Percentiles rank a stretch among this genome's conserved stretches.
phyloP scores from a whole-genome alignment of 2,329 filamentous ascomycete species.

The Pezicula neosporulosa region DNA sequence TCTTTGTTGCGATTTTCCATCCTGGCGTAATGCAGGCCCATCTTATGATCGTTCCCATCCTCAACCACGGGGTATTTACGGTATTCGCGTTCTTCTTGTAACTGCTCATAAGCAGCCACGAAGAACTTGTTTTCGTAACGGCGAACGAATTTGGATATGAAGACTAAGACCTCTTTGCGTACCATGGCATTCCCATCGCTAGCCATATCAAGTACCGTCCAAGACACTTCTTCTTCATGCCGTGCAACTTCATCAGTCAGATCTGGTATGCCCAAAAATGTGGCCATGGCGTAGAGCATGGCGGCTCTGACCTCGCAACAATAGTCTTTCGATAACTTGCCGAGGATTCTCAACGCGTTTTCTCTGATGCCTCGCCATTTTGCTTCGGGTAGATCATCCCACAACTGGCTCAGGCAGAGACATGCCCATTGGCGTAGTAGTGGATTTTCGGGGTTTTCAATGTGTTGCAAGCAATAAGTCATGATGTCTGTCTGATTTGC shows the following conservation, averaged over 20 bases:
- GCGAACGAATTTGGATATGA: slow-evolving; percentile 86
- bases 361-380: slow-evolving; percentile 95
- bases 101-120: slow-evolving; percentile 86
- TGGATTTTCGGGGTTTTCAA: slow-evolving; percentile 82
- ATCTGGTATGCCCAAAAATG: slow-evolving; percentile 90
- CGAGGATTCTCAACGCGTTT: slow-evolving; percentile 60
- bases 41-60: slow-evolving; percentile 55
- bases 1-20: slow-evolving; percentile 53
- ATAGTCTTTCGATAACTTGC: slow-evolving; percentile 78
- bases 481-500: slow-evolving; percentile 90
- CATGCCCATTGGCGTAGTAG: slow-evolving; percentile 93
- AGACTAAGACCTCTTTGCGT: slow-evolving; percentile 87
- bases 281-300: slow-evolving; percentile 90
- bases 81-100: slow-evolving; percentile 78
- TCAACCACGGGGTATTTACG: slow-evolving; percentile 52
- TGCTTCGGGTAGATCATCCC: slow-evolving; percentile 85
- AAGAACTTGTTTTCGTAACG: slow-evolving; percentile 91
- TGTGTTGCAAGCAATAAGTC: slow-evolving; percentile 78
- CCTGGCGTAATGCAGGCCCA: slow-evolving; percentile 59
- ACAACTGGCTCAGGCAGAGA: slow-evolving; percentile 91
- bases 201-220: slow-evolving; percentile 85
- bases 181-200: slow-evolving; percentile 94
- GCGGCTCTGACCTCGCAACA: slow-evolving; percentile 91
- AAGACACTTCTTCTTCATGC: slow-evolving; percentile 87
- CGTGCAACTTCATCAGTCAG: slow-evolving; percentile 86